phyloP scores from a whole-genome alignment of 2,329 filamentous ascomycete species.

The Cladosporium sp. region DNA sequence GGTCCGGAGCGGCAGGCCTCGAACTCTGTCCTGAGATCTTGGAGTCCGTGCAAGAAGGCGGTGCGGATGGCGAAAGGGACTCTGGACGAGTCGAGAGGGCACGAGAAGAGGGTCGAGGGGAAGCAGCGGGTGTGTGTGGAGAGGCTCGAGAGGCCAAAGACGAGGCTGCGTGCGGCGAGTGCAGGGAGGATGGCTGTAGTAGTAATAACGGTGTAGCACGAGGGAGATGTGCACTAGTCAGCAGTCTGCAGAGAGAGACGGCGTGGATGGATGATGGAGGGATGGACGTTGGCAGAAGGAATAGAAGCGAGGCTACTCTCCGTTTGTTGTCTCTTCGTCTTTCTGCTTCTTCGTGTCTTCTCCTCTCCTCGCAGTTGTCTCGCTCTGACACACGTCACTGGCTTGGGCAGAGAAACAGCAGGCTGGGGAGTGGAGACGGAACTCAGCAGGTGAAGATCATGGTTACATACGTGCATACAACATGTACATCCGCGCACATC shows the following conservation, averaged over 20 bases:
- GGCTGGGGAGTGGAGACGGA: neutral
- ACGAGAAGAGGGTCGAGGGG: neutral
- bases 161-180: neutral
- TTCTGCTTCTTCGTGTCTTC: too few species aligned
- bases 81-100: slow-evolving; percentile 1
- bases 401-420: neutral
- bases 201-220: too few species aligned
- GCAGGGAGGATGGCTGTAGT: neutral
- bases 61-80: slow-evolving; percentile 1
- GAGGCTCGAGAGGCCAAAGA: neutral
- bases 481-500: neutral
- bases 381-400: neutral
- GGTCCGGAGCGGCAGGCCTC: neutral
- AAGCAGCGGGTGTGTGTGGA: neutral
- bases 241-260: too few species aligned
- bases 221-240: too few species aligned
- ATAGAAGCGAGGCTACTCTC: too few species aligned
- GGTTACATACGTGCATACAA: slow-evolving; percentile 6
- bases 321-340: too few species aligned
- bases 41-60: neutral
- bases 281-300: too few species aligned
- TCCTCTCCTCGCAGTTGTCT: neutral
- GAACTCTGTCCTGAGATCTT: slow-evolving; percentile 3
- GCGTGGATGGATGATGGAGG: too few species aligned
- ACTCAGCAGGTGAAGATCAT: slow-evolving; percentile 3